These are phyloP conservation scores for Aspergillus homomorphus DNA, from an alignment of 495 filamentous ascomycete genomes.

Conservation along the genomic window DNA sequence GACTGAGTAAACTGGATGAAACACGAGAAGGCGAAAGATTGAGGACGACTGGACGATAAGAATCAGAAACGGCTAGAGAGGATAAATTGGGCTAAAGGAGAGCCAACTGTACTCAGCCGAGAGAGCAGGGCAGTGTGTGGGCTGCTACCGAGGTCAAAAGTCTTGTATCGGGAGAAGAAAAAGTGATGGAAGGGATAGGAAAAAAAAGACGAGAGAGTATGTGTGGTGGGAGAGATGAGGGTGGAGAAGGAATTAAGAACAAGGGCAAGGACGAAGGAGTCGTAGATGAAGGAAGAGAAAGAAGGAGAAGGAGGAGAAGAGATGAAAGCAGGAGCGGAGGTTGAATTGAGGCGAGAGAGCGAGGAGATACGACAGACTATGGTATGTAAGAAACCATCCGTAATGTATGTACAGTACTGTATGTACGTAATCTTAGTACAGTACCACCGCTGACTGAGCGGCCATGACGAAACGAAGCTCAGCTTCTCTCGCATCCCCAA, in stretches of 20 bases:
- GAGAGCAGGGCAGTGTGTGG: background rate
- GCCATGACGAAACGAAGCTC: background rate
- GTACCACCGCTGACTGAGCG: background rate
- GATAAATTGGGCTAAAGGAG: background rate
- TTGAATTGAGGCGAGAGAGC: conserved; percentile 1
- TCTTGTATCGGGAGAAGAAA: background rate
- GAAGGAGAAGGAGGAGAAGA: conserved; percentile 2
- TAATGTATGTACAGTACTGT: background rate
- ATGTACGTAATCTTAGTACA: background rate
- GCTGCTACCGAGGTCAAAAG: background rate
- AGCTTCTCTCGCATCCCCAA: background rate
- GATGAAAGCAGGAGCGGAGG: background rate
- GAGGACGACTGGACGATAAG: background rate
- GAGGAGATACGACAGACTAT: background rate
- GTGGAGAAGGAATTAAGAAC: background rate
- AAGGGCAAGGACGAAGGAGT: background rate
- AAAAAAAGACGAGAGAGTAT: conserved; percentile 9
- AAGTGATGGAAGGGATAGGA: conserved; percentile 20
- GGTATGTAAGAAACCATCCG: background rate
- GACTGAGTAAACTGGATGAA: background rate
- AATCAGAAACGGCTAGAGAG: background rate
- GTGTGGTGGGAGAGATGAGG: conserved; percentile 3
- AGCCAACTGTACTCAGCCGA: background rate
- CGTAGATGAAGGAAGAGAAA: background rate
- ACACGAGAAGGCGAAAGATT: background rate